Evolutionary conservation across 2,329 filamentous ascomycete genomes (phyloP).

Genomic region (Fusarium stilboides): DNA sequence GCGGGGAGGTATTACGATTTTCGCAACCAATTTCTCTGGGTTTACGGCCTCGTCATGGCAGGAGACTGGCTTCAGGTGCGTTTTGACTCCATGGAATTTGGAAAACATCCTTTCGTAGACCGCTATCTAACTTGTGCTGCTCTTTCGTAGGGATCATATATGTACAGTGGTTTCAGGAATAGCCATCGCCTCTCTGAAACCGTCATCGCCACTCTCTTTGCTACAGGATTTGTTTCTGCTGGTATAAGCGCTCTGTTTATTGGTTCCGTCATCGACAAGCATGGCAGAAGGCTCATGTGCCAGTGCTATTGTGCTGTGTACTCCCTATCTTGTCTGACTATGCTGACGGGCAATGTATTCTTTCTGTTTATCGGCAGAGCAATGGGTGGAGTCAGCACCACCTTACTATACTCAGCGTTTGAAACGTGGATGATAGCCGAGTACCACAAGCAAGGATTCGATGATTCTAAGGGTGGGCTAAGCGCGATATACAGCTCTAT

Average conservation of each 20-base stretch:
- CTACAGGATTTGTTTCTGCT: background rate
- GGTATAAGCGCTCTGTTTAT: background rate
- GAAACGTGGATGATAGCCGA: slow-evolving; percentile 5
- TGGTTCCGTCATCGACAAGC: background rate
- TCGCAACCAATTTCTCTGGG: background rate
- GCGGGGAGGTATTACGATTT: background rate
- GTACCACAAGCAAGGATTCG: background rate
- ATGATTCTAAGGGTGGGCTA: background rate
- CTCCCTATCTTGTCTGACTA: background rate
- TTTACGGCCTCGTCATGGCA: background rate
- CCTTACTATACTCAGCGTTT: background rate
- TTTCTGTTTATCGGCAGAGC: background rate
- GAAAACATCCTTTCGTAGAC: fast-evolving
- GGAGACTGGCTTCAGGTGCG: slow-evolving; percentile 12
- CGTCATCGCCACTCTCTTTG: background rate
- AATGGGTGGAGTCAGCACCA: background rate
- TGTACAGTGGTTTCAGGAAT: slow-evolving; percentile 3
- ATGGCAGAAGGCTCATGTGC: slow-evolving; percentile 3
- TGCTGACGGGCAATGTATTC: fast-evolving
- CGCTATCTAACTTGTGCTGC: fast-evolving
- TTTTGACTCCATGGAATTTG: fast-evolving
- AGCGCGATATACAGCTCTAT: slow-evolving; percentile 3
- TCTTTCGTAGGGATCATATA: fast-evolving
- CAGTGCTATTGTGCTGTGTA: background rate
- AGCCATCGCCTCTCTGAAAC: background rate